Evolutionary conservation across 2,329 filamentous ascomycete species (phyloP).

Genomic region (Dothideomycetes sp.): DNA sequence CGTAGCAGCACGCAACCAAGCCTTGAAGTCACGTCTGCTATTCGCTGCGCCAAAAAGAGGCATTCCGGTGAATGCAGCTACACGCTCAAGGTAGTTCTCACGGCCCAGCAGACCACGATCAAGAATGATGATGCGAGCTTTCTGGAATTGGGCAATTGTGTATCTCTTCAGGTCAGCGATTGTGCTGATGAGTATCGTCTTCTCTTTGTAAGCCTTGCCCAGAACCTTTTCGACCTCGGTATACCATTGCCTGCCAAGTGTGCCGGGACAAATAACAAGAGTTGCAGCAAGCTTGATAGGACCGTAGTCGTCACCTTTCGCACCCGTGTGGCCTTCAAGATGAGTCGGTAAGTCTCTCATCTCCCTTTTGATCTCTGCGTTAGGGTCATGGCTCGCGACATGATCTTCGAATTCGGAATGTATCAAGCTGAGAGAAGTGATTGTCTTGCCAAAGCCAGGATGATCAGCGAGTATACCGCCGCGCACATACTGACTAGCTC

Average conservation of each 20-base stretch:
- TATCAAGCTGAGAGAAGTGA: conserved; percentile 47
- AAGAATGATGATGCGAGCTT: conserved; percentile 45
- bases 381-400: not conserved
- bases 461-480: conserved; percentile 55
- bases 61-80: conserved; percentile 41
- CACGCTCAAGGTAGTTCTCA: conserved; percentile 34
- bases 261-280: conserved; percentile 46
- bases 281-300: conserved; percentile 43
- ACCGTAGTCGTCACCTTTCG: no score
- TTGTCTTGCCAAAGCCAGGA: conserved; percentile 58
- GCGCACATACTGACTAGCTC: conserved; percentile 29
- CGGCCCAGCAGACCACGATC: conserved; percentile 39
- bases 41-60: conserved; percentile 26
- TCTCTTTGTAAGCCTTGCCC: conserved; percentile 14
- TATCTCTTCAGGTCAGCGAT: conserved; percentile 27
- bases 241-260: conserved; percentile 48
- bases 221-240: conserved; percentile 43
- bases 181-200: conserved; percentile 33
- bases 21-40: conserved; percentile 37
- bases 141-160: conserved; percentile 33
- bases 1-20: conserved; percentile 41
- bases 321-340: no score
- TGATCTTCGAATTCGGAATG: conserved; percentile 29
- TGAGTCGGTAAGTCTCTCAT: no score
- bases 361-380: no score